phyloP scores from a whole-genome alignment of 352 stramenopile genomes.

The Plasmopara viticola region DNA sequence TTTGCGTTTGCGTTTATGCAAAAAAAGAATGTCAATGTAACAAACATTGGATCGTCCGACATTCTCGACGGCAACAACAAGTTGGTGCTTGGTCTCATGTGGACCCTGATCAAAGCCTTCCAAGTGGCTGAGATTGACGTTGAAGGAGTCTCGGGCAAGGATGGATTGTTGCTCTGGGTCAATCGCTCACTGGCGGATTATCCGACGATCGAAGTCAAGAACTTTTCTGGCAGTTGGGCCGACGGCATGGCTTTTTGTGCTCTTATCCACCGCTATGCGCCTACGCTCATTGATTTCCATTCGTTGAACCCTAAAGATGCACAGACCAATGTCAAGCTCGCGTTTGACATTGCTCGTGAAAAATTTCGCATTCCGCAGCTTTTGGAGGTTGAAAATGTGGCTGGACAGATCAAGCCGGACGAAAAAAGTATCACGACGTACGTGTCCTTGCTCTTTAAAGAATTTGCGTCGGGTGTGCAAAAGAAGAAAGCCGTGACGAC shows the following conservation, averaged over 20 bases:
- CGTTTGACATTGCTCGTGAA: slow-evolving; percentile 78
- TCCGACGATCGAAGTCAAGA: slow-evolving; percentile 75
- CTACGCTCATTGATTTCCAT: slow-evolving; percentile 81
- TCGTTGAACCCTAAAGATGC: slow-evolving; percentile 56
- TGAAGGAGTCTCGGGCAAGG: slow-evolving; percentile 85
- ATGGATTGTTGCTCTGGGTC: slow-evolving; percentile 86
- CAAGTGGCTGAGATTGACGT: slow-evolving; percentile 82
- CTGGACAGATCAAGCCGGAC: slow-evolving; percentile 78
- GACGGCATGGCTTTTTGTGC: slow-evolving; percentile 87
- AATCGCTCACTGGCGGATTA: slow-evolving; percentile 85
- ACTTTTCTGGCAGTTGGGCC: slow-evolving; percentile 86
- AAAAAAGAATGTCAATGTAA: slow-evolving; percentile 85
- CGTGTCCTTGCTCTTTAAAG: slow-evolving; percentile 87
- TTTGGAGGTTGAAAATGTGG: slow-evolving; percentile 82
- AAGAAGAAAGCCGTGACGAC: slow-evolving; percentile 88
- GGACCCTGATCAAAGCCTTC: slow-evolving; percentile 91
- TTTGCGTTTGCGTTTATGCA: slow-evolving; percentile 87
- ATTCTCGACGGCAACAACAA: slow-evolving; percentile 90
- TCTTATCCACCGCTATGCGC: slow-evolving; percentile 87
- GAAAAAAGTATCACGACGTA: slow-evolving; percentile 92
- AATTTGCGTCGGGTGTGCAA: slow-evolving; percentile 86
- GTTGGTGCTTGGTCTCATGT: slow-evolving; percentile 88
- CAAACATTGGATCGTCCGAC: slow-evolving; percentile 89
- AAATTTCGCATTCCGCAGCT: slow-evolving; percentile 86
- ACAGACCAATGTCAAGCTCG: slow-evolving; percentile 69